phyloP scores from a whole-genome alignment of 2,329 filamentous ascomycete species.

The Colletotrichum tofieldiae region DNA sequence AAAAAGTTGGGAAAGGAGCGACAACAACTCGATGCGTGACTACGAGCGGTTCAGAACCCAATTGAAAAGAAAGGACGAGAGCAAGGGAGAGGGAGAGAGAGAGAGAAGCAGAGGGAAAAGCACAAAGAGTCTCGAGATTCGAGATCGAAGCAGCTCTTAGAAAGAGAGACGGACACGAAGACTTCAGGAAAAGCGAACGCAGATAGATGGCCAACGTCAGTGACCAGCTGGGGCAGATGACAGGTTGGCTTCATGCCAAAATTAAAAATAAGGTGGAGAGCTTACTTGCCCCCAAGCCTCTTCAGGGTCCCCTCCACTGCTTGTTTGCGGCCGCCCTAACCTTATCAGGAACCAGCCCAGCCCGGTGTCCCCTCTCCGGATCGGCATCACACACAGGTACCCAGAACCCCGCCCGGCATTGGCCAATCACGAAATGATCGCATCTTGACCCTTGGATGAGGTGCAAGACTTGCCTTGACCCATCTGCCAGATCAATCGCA shows the following conservation, averaged over 20 bases:
- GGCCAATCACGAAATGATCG: constrained; percentile 42
- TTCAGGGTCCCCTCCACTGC: constrained; percentile 41
- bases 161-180: constrained; percentile 6
- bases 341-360: constrained; percentile 42
- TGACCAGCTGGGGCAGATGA: constrained; percentile 34
- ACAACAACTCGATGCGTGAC: neutral
- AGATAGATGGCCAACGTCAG: constrained; percentile 3
- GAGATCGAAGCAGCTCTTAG: neutral
- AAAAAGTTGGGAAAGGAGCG: neutral
- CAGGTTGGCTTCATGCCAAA: constrained; percentile 47
- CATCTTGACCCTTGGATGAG: constrained; percentile 33
- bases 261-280: constrained; percentile 43
- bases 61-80: neutral
- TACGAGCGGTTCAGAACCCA: neutral
- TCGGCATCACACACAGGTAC: constrained; percentile 34
- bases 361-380: constrained; percentile 38
- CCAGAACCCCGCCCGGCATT: constrained; percentile 36
- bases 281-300: constrained; percentile 32
- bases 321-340: constrained; percentile 37
- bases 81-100: neutral
- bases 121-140: neutral
- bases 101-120: neutral
- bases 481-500: neutral
- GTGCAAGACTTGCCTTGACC: neutral
- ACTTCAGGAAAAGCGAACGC: constrained; percentile 3